A percentile compares a stretch with the other conserved stretches of the same genome.
These are phyloP conservation scores for Zychaea mexicana DNA, from an alignment of 371 early-diverging fungal genomes.

Conservation along the genomic window DNA sequence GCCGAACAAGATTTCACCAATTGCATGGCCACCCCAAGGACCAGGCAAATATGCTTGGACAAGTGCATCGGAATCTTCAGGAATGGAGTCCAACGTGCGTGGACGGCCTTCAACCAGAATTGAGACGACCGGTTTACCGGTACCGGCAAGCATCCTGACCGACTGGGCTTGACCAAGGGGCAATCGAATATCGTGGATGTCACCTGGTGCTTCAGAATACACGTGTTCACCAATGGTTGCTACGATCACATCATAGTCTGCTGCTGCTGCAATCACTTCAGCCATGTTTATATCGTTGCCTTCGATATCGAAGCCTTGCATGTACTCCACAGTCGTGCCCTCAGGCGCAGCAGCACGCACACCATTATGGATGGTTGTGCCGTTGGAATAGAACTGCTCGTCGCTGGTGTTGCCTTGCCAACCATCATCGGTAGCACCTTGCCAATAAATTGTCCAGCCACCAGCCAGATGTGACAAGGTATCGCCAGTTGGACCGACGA, in stretches of 20 bases:
- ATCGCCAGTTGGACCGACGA: slow-evolving; percentile 55
- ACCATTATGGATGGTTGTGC: slow-evolving; percentile 50
- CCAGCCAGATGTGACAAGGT: slow-evolving; percentile 51
- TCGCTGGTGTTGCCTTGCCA: slow-evolving; percentile 48
- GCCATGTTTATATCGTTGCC: slow-evolving; percentile 36
- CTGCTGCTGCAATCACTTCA: slow-evolving; percentile 26
- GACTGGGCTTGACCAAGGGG: slow-evolving; percentile 52
- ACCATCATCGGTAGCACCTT: slow-evolving; percentile 39
- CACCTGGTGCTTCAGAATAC: slow-evolving; percentile 59
- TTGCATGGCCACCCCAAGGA: slow-evolving; percentile 60
- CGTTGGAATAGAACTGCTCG: slow-evolving; percentile 49
- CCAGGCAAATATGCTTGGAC: slow-evolving; percentile 62
- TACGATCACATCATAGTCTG: slow-evolving; percentile 47
- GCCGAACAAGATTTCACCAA: slow-evolving; percentile 60
- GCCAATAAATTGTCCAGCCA: slow-evolving; percentile 66
- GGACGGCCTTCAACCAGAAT: slow-evolving; percentile 66
- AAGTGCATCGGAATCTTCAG: slow-evolving; percentile 44
- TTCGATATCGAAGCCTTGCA: slow-evolving; percentile 24
- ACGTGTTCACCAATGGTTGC: slow-evolving; percentile 52
- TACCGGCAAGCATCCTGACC: slow-evolving; percentile 23
- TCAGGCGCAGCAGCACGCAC: slow-evolving; percentile 36
- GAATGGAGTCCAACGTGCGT: slow-evolving; percentile 46
- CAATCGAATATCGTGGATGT: slow-evolving; percentile 54
- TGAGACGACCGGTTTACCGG: slow-evolving; percentile 43
- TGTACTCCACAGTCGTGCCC: slow-evolving; percentile 33